A percentile compares a stretch with the other conserved stretches of the same genome.
Conservation (phyloP, 257 asterid species). For the Gentiana dahurica region DNA sequence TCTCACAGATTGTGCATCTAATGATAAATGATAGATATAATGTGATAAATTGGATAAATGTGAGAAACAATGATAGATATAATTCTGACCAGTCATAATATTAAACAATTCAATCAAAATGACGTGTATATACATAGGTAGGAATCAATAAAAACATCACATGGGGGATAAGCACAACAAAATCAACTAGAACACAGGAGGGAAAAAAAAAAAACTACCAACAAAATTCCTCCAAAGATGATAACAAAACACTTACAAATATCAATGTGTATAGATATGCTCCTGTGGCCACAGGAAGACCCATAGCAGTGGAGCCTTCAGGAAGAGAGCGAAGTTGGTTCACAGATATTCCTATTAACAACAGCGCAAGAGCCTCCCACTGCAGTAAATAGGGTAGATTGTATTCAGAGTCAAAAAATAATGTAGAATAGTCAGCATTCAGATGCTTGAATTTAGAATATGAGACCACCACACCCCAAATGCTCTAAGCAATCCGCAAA, state of each 20-base stretch:
- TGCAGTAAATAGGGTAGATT: constrained; percentile 18
- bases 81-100: too few relatives aligned
- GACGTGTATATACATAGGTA: neutral
- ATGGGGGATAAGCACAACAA: neutral
- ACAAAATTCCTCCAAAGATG: neutral
- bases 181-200: neutral
- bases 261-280: constrained; percentile 80
- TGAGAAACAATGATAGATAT: too few relatives aligned
- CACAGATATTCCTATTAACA: constrained; percentile 92
- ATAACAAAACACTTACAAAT: constrained; percentile 70
- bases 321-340: constrained; percentile 89
- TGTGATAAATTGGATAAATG: too few relatives aligned
- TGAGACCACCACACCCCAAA: neutral
- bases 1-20: too few relatives aligned
- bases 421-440: neutral
- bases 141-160: neutral
- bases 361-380: constrained; percentile 99
- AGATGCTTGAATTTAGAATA: neutral
- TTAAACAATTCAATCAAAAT: neutral
- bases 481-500: neutral
- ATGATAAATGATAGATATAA: too few relatives aligned
- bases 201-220: neutral
- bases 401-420: too few relatives aligned
- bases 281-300: constrained; percentile 70
- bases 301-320: constrained; percentile 71